Evolutionary conservation across 1,284 basidiomycete species (phyloP), one percentile per base, ranked within the genome.

Genomic region (Golubevia sp.): DNA sequence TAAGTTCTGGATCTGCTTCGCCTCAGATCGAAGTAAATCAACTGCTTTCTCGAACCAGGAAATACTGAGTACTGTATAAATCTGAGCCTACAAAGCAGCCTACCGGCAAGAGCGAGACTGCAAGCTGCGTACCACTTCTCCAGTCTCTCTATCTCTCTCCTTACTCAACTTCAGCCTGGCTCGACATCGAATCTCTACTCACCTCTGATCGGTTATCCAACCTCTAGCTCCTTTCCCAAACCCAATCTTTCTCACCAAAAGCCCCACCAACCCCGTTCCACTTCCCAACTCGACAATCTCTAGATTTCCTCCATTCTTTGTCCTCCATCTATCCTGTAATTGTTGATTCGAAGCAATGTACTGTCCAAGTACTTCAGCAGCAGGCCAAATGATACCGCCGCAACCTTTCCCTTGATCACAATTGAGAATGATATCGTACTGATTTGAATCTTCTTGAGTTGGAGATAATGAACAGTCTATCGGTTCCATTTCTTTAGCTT

Each of bases 301-400:
- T 53, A 87, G 87, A 62, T 55, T 20, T 50, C 27, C n/a, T 34
- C 30, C 11, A 34, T 34, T 34, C 11, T 34, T 34, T 34, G 5
- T 34, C n/a, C 30, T 34, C 30, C 30, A 34, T 34, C 30, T 34
- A 3, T 34, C 11, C 11, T 34, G 4, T 11, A 34, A 34, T 11
- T 63, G 64, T 54, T 67, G 70, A 27, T 58, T 62, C 6, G 64
- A 63, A 44, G 75, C 64, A 59, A 73, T 67, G 68, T 74, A 77
- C 21, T 68, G 64, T 18, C 66, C 67, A 77, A 87, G 67, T 68
- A 94, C 93, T 88, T 94, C 89, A 67, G 93, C 94, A 13, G 94
- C 91, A 2, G 92, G 93, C 94, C 94, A 97, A 11, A 93, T 90
- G 55, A 94, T 88, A 0, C 94, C 94, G 15, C 94, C 94, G 81